phyloP scores from a whole-genome alignment of 179 eudicot genomes.

The Silene coronaria region DNA sequence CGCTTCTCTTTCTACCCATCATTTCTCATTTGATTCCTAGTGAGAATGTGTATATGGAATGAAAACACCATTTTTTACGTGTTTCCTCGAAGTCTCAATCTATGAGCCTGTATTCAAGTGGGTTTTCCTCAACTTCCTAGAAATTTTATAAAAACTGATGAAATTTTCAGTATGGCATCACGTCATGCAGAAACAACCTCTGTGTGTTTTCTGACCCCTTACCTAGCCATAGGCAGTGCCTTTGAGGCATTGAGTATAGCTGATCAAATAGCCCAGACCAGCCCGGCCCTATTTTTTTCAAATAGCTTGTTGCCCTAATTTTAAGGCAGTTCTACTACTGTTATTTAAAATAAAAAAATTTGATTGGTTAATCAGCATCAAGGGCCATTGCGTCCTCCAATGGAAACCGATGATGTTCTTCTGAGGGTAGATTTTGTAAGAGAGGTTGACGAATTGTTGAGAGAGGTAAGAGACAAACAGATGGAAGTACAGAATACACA shows the following conservation, averaged over 20 bases:
- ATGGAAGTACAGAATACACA: slow-evolving; percentile 26
- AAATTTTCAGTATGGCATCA: no score
- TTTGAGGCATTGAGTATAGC: no score
- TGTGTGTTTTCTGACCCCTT: no score
- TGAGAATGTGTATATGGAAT: not conserved
- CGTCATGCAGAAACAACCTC: no score
- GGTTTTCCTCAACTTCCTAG: not conserved
- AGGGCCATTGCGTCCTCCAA: slow-evolving; percentile 63
- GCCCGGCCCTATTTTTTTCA: no score
- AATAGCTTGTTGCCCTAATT: no score
- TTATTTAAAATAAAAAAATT: not conserved
- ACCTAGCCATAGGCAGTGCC: no score
- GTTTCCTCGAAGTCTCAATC: no score
- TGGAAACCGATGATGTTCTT: slow-evolving; percentile 63
- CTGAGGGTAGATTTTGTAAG: slow-evolving; percentile 81
- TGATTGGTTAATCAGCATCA: slow-evolving; percentile 48
- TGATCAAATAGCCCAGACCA: no score
- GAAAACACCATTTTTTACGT: not conserved
- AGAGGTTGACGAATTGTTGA: slow-evolving; percentile 67
- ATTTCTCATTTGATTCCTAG: not conserved
- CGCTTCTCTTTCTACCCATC: not conserved
- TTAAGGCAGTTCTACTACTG: not conserved
- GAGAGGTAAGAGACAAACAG: slow-evolving; percentile 58
- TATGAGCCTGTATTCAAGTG: not conserved
- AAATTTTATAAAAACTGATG: not conserved